phyloP scores from a whole-genome alignment of 2,329 filamentous ascomycete genomes.

The Neofusicoccum sp. region DNA sequence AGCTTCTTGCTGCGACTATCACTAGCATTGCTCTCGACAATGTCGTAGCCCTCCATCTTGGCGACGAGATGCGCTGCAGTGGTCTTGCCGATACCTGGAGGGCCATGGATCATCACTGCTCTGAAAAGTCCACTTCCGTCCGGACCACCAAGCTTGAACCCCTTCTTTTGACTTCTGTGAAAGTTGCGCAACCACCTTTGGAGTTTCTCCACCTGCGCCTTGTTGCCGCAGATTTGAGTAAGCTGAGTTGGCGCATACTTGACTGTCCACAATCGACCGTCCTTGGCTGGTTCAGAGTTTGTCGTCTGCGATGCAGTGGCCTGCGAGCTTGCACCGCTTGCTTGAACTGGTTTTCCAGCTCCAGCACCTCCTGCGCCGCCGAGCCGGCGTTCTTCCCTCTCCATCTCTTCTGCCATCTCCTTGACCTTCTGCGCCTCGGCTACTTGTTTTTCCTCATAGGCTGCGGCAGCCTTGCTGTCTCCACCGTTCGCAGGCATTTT shows the following conservation, averaged over 20 bases:
- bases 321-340: constrained; percentile 37
- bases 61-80: constrained; percentile 94
- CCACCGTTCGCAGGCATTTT: constrained; percentile 84
- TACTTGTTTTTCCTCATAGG: constrained; percentile 80
- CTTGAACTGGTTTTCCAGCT: constrained; percentile 44
- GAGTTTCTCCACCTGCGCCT: constrained; percentile 83
- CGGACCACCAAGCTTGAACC: constrained; percentile 80
- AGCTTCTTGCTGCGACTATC: constrained; percentile 95
- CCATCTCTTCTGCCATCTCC: constrained; percentile 81
- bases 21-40: constrained; percentile 94
- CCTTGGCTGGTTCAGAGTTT: constrained; percentile 31
- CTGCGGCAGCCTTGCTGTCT: constrained; percentile 82
- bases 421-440: constrained; percentile 82
- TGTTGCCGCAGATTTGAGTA: constrained; percentile 93
- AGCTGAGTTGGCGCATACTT: constrained; percentile 90
- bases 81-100: constrained; percentile 96
- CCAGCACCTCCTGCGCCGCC: constrained; percentile 42
- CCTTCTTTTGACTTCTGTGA: constrained; percentile 73
- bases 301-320: constrained; percentile 39
- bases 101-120: constrained; percentile 93
- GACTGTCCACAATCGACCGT: constrained; percentile 73
- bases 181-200: constrained; percentile 85
- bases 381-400: constrained; percentile 69
- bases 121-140: constrained; percentile 83
- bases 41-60: constrained; percentile 88